Base-by-base conservation (phyloP, 352 stramenopile genomes). In the Phytophthora hibernalis region DNA sequence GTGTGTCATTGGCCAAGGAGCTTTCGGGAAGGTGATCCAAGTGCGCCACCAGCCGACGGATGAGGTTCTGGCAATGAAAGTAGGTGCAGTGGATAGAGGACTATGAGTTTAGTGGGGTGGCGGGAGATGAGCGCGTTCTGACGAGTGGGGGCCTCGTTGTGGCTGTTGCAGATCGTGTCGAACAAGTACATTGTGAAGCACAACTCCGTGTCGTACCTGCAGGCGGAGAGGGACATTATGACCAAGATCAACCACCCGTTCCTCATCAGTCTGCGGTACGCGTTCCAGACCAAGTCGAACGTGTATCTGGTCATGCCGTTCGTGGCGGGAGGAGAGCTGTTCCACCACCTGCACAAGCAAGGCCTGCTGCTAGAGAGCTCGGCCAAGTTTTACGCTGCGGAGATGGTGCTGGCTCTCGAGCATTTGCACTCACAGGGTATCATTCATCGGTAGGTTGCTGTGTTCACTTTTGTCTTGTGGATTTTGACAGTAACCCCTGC, bases 161-260 rank as follows among this genome's bases (percentile, higher is more conserved):
- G 5, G 5, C 28, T 56, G 16, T 10, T 43, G 10, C 55, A 91
- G 82, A 92, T 95, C 65, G 83, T 95, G 35, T 90, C 76, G 40
- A 93, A 93, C 69, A 91, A 93, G 73, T 92, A 90, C 71, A 82
- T 96, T 38, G 83, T 93, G 59, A 88, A 96, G 74, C 79, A 92
- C 68, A 93, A 93, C 53, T 93, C 85, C 31, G 70, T 94, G 45
- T 70, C 77, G 55, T 92, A 93, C 54, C 56, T 94, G 24, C 84
- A 94, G 56, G 81, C 85, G 1, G 87, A 96, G 69, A 77, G 87
- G 40, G 84, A 94, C 62, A 94, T 94, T 48, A 93, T 96, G 86
- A 92, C 84, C 58, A 92, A 94, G 75, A 90, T 96, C 61, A 85
- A 84, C 56, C 87, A 96, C 50, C 87, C 87, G 48, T 96, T 96